Conservation (phyloP, 192 early-diverging fungal genomes). For the Pilobolus umbonatus region DNA sequence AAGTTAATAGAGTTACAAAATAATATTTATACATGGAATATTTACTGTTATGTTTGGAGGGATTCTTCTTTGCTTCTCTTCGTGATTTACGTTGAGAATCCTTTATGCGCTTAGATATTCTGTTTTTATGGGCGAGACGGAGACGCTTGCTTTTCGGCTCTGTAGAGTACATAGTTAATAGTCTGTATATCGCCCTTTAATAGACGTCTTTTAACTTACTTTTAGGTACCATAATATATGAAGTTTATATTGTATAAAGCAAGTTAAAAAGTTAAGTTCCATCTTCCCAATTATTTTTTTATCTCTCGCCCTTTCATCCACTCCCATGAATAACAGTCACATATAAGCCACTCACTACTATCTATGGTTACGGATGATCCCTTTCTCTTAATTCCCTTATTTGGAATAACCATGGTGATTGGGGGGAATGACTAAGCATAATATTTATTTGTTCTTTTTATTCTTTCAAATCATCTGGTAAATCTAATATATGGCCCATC, state of each 20-base stretch:
- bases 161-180: constrained; percentile 13
- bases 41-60: constrained; percentile 34
- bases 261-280: no score
- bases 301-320: no score
- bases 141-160: constrained; percentile 55
- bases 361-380: no score
- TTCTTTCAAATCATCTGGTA: constrained; percentile 35
- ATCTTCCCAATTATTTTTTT: no score
- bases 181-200: background rate
- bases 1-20: background rate
- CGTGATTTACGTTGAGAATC: constrained; percentile 57
- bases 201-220: constrained; percentile 1
- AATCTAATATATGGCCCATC: constrained; percentile 87
- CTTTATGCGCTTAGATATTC: constrained; percentile 50
- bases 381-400: no score
- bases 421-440: no score
- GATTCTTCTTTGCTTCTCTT: constrained; percentile 47
- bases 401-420: no score
- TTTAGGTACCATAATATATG: background rate
- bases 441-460: no score
- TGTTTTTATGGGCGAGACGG: constrained; percentile 51
- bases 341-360: no score
- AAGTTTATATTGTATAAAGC: no score
- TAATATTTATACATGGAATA: background rate
- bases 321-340: no score